phyloP scores from a whole-genome alignment of 2,329 filamentous ascomycete genomes.

The Alternaria sp. region DNA sequence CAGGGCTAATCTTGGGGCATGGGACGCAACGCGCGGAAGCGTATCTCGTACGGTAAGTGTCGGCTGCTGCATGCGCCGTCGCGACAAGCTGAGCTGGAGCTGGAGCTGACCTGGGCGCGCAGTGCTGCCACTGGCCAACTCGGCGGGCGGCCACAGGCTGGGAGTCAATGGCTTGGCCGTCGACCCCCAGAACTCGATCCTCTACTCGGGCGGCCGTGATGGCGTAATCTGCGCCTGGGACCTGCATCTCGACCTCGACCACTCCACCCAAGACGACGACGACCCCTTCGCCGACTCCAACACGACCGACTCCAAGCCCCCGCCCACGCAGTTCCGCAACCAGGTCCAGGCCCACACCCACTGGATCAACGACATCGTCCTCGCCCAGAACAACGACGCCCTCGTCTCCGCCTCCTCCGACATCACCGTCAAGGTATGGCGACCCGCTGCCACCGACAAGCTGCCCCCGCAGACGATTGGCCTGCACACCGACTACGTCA shows the following conservation, averaged over 20 bases:
- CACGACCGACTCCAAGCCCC: slow-evolving; percentile 43
- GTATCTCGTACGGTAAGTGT: slow-evolving; percentile 59
- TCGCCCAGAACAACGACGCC: slow-evolving; percentile 78
- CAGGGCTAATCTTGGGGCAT: slow-evolving; percentile 42
- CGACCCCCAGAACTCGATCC: slow-evolving; percentile 79
- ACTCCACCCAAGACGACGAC: slow-evolving; percentile 46
- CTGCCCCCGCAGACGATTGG: slow-evolving; percentile 81
- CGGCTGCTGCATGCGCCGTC: slow-evolving; percentile 1
- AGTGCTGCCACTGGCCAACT: slow-evolving; percentile 77
- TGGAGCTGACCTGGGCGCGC: slow-evolving; percentile 24
- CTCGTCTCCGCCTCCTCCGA: slow-evolving; percentile 93
- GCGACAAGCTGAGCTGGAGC: background rate
- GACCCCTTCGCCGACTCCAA: slow-evolving; percentile 49
- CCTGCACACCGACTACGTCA: slow-evolving; percentile 94
- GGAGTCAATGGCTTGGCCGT: slow-evolving; percentile 95
- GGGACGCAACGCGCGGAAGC: slow-evolving; percentile 60
- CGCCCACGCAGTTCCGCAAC: slow-evolving; percentile 62
- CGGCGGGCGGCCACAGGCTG: slow-evolving; percentile 83
- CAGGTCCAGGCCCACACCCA: slow-evolving; percentile 86
- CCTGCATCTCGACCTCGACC: slow-evolving; percentile 70
- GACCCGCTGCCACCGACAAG: slow-evolving; percentile 69
- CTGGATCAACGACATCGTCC: slow-evolving; percentile 92
- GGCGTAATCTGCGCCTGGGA: slow-evolving; percentile 97
- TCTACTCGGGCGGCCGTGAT: slow-evolving; percentile 95
- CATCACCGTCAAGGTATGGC: slow-evolving; percentile 90